Conservation (phyloP, 164 flowering plant species). For the Piper longum region DNA sequence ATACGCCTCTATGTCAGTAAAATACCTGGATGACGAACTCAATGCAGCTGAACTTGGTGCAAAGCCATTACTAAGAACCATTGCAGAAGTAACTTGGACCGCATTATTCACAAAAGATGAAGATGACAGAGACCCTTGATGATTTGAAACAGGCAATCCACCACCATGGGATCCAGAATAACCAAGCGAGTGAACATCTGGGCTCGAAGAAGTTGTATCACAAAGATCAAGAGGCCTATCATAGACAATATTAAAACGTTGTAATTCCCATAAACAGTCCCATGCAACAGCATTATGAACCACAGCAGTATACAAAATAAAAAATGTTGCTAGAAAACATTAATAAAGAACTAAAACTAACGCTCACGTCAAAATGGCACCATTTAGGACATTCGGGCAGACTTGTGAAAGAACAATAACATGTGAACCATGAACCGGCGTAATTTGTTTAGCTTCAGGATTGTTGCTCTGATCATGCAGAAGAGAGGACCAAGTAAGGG, state of each 20-base stretch:
- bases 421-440: conserved; percentile 56
- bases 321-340: background rate
- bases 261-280: background rate
- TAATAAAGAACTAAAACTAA: conserved; percentile 1
- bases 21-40: conserved; percentile 47
- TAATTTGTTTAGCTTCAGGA: conserved; percentile 36
- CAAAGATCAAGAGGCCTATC: conserved; percentile 90
- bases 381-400: conserved; percentile 46
- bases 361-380: conserved; percentile 56
- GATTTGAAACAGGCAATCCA: conserved; percentile 39
- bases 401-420: conserved; percentile 44
- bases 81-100: conserved; percentile 44
- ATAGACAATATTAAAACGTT: background rate
- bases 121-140: conserved; percentile 30
- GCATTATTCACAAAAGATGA: conserved; percentile 41
- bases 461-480: conserved; percentile 27
- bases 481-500: background rate
- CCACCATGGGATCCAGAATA: conserved; percentile 47
- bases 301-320: too few relatives aligned
- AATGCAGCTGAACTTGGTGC: conserved; percentile 39
- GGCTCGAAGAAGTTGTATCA: conserved; percentile 41
- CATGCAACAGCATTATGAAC: background rate
- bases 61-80: conserved; percentile 43
- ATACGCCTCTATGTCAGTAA: background rate
- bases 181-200: conserved; percentile 45